Evolutionary conservation across 2,329 filamentous ascomycete genomes (phyloP), one percentile per base, ranked within the genome.

Genomic region (Venturia asperata): DNA sequence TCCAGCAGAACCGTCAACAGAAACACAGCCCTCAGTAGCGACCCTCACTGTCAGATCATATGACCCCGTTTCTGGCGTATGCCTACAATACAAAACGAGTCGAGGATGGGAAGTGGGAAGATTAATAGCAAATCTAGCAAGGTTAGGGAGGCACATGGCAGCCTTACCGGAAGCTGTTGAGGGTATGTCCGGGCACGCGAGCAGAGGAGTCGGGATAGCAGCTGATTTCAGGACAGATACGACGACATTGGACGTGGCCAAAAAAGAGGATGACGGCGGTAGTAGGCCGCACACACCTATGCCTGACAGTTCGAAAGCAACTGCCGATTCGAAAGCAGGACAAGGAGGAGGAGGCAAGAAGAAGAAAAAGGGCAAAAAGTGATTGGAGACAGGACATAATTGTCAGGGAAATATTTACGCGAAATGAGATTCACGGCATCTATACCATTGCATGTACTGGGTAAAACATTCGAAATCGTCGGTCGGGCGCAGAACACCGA

Each of bases 101-200:
- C 96, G 96, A 77, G 91, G 89, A 24, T 90, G 91, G 24, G 93
- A 97, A 78, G 92, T 99, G 11, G 88, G 89, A 30, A 82, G 94
- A 37, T 78, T 99, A 71, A 85, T 99, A 66, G 85, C 86, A 63
- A 85, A 87, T 55, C 76, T 99, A 68, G 92, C 91, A 0, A 83
- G 85, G 66, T 77, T 97, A 69, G 91, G 88, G n/a, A 82, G 86
- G 64, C 78, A 81, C 6, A 85, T 85, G 77, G 83, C 79, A 15
- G 80, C 77, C 15, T 68, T 81, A 67, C 78, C 79, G 10, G 77
- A 79, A 67, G 72, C 73, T 45, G 68, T 70, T 49, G 78, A 78
- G 65, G 77, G 77, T 73, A 67, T 58, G 17, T 62, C 47, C 15
- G 60, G 24, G 49, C 58, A 39, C 30, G 11, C 15, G 49, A 47